Base-by-base conservation (phyloP, 352 stramenopile genomes). In the Phytopythium litorale region DNA sequence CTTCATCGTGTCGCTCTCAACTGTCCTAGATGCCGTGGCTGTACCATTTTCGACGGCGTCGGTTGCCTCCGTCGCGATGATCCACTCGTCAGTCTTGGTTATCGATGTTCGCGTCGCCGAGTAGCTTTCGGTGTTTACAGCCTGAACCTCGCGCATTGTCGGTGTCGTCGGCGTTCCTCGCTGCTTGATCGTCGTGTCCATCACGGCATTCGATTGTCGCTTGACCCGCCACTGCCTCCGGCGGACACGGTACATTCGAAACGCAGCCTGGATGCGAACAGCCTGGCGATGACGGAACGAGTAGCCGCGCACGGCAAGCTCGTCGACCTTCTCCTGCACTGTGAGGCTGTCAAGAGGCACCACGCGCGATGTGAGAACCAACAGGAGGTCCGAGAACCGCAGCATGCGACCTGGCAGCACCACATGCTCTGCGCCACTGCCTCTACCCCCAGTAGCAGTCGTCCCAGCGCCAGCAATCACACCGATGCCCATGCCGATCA, bases 301-400 rank as follows among this genome's bases (percentile, higher is more conserved):
- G 52, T 91, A 92, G 7, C 79, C 75, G 25, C 81, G 78, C 23
- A 92, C 81, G 0, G 83, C 82, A 1, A 94, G 65, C 49, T 94
- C 85, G 48, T 92, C 80, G 7, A 94, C 85, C 73, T 94, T 94
- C 50, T 92, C 85, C 50, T 88, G 77, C 1, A 94, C 82, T 1
- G 85, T 91, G 32, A 91, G 63, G 40, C 83, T 83, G 15, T 91
- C 83, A 8, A 89, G 58, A 5, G 83, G 85, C 3, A 92, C 63
- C 33, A 89, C 81, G 30, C 85, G 75, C 55, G 79, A 75, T 7
- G 81, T 87, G 4, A 94, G 65, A 6, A 92, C 82, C 11, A 92
- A 60, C 12, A 94, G 62, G 3, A 94, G 40, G 59, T 94, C 83
- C 0, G 75, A 85, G 57, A 92, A 92, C 3, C 84, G 76, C 42